Evolutionary conservation across 2,329 filamentous ascomycete species (phyloP).

Genomic region (Ophiosphaerella narmari): DNA sequence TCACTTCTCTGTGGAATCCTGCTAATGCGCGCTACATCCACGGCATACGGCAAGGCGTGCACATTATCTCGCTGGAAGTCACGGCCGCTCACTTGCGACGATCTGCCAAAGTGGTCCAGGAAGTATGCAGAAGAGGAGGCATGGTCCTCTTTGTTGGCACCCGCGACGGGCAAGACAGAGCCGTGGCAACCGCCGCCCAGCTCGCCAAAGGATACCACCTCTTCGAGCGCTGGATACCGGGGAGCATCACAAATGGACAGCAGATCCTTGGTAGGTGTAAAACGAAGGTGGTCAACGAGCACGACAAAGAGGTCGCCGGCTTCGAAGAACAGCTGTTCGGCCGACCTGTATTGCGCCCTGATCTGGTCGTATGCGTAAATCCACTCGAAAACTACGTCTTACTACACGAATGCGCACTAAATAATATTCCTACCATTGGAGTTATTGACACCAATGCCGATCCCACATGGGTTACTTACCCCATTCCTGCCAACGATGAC

Average conservation of each 20-base stretch:
- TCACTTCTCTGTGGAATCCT: slow-evolving; percentile 91
- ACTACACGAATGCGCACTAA: slow-evolving; percentile 86
- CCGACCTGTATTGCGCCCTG: slow-evolving; percentile 74
- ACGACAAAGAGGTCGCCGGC: slow-evolving; percentile 66
- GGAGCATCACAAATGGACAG: slow-evolving; percentile 89
- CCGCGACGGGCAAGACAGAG: slow-evolving; percentile 76
- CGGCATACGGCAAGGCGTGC: slow-evolving; percentile 83
- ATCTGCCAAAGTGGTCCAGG: slow-evolving; percentile 88
- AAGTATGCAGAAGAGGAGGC: slow-evolving; percentile 80
- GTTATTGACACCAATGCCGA: slow-evolving; percentile 93
- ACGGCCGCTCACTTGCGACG: slow-evolving; percentile 90
- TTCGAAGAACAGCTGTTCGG: slow-evolving; percentile 69
- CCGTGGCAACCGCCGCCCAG: slow-evolving; percentile 79
- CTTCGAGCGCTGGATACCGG: slow-evolving; percentile 91
- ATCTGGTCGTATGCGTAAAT: slow-evolving; percentile 91
- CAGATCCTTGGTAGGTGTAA: slow-evolving; percentile 75
- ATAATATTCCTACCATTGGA: slow-evolving; percentile 91
- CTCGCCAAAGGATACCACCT: slow-evolving; percentile 81
- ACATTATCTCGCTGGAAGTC: slow-evolving; percentile 89
- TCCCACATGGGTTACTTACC: slow-evolving; percentile 92
- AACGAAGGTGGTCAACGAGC: slow-evolving; percentile 76
- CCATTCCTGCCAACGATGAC: slow-evolving; percentile 96
- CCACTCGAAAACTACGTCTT: slow-evolving; percentile 89
- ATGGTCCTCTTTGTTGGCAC: slow-evolving; percentile 91
- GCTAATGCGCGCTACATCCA: slow-evolving; percentile 93